Evolutionary conservation across 2,329 filamentous ascomycete species (phyloP), one percentile per base, ranked within the genome.

Genomic region (Aspergillus texensis): DNA sequence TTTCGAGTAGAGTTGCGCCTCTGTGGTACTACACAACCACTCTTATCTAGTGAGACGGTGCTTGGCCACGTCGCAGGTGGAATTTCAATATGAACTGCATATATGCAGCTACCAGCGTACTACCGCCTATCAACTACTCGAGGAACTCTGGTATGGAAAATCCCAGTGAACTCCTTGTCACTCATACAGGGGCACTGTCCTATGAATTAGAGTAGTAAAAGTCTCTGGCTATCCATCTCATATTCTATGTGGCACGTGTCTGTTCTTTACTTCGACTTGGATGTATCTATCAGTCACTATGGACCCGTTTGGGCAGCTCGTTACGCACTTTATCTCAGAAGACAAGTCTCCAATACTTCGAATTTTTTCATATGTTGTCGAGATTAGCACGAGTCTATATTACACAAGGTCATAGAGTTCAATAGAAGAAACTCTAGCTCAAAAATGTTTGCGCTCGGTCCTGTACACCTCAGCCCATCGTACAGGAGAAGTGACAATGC

Each of bases 401-500:
- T 39, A 39, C 39, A 55, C 32, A 55, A 4, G 52, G 36, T 26
- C 10, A 21, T 41, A 55, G 21, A 26, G n/a, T 39, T 39, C 11
- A 21, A 26, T 36, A 26, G 52, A 32, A 41, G 32, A 16, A 39
- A 21, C 6, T 24, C 9, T 39, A 21, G 24, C 50, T 32, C 57
- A 59, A 26, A 61, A 62, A 34, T 65, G 52, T n/a, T 64, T 57
- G n/a, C 64, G 57, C 28, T 68, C 67, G 14, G 62, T 55, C 24
- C 45, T 30, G 12, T 60, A 57, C 11, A 57, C 45, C 6, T 70
- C 65, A 36, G 67, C 50, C 28, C 61, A 60, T 26, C 70, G 65
- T 30, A 73, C 58, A 5, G 74, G 74, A 10, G 74, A 56, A 24
- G 65, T 74, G n/a, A 67, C 61, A 53, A 77, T 71, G 32, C 75